Evolutionary conservation across 1,284 basidiomycete species (phyloP).

Genomic region (Malassezia sp.): DNA sequence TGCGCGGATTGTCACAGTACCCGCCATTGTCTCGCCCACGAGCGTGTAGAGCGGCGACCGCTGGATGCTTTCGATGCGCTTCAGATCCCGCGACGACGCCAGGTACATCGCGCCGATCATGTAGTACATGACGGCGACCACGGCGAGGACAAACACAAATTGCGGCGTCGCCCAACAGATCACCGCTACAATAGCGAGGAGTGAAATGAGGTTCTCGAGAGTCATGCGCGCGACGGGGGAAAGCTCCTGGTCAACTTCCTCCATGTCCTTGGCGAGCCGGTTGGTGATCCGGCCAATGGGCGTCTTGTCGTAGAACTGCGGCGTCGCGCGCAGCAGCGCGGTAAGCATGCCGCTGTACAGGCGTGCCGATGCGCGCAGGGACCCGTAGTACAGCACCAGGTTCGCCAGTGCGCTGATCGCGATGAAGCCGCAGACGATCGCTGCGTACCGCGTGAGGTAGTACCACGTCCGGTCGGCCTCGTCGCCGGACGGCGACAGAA

Average conservation of each 20-base stretch:
- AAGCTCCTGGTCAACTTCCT: constrained; percentile 46
- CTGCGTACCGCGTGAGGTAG: constrained; percentile 35
- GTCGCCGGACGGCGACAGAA: not conserved
- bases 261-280: constrained; percentile 42
- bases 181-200: constrained; percentile 23
- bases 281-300: constrained; percentile 45
- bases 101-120: constrained; percentile 43
- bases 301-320: constrained; percentile 42
- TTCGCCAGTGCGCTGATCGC: constrained; percentile 30
- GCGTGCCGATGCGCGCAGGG: constrained; percentile 30
- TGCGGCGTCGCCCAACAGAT: constrained; percentile 40
- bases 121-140: constrained; percentile 34
- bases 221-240: constrained; percentile 15
- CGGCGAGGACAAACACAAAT: constrained; percentile 25
- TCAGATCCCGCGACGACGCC: constrained; percentile 42
- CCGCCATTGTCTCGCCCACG: constrained; percentile 57
- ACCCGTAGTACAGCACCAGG: constrained; percentile 27
- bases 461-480: constrained; percentile 30
- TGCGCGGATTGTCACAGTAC: constrained; percentile 73
- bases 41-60: constrained; percentile 45
- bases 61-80: constrained; percentile 43
- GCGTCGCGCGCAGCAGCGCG: constrained; percentile 67
- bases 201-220: constrained; percentile 16
- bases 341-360: constrained; percentile 56
- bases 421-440: constrained; percentile 30